Evolutionary conservation across 108 stramenopile genomes (phyloP).

Genomic region (Skeletonema marinoi): DNA sequence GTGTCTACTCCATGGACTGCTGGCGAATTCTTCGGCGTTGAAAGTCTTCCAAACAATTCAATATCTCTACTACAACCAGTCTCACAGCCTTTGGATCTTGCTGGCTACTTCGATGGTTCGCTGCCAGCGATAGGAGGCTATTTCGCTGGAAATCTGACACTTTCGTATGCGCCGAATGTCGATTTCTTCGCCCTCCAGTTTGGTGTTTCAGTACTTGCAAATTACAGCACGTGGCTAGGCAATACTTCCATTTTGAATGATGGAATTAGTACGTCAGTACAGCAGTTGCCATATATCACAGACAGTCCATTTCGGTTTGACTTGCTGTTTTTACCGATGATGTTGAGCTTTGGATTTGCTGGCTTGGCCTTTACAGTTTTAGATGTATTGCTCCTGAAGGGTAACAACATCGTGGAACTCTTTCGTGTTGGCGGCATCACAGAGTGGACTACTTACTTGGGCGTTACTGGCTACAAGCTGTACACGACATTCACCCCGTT

Average conservation of each 20-base stretch:
- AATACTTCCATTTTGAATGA: not conserved
- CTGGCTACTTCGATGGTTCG: not conserved
- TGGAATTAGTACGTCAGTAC: slow-evolving; percentile 27
- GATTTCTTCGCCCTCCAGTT: slow-evolving; percentile 31
- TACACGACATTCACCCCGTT: slow-evolving; percentile 34
- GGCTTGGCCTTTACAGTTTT: slow-evolving; percentile 37
- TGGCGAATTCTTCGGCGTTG: not conserved
- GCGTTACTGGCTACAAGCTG: slow-evolving; percentile 29
- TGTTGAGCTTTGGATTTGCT: slow-evolving; percentile 34
- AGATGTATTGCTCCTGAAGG: slow-evolving; percentile 36
- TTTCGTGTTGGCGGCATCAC: slow-evolving; percentile 43
- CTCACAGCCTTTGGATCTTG: not conserved
- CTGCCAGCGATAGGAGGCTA: slow-evolving; percentile 30
- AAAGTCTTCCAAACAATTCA: no score
- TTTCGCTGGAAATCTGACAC: slow-evolving; percentile 17
- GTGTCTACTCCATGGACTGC: slow-evolving; percentile 3
- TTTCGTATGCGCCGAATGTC: slow-evolving; percentile 19
- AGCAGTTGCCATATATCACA: slow-evolving; percentile 32
- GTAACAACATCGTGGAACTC: slow-evolving; percentile 28
- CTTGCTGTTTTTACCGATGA: slow-evolving; percentile 28
- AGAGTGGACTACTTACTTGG: slow-evolving; percentile 30
- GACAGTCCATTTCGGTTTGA: slow-evolving; percentile 29
- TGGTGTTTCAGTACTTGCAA: slow-evolving; percentile 19
- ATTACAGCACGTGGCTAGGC: not conserved
- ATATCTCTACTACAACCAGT: not conserved